A percentile compares a stretch with the other conserved stretches of the same genome.
Conservation (phyloP, 768 basidiomycete genomes). For the Hericium rajendrae region DNA sequence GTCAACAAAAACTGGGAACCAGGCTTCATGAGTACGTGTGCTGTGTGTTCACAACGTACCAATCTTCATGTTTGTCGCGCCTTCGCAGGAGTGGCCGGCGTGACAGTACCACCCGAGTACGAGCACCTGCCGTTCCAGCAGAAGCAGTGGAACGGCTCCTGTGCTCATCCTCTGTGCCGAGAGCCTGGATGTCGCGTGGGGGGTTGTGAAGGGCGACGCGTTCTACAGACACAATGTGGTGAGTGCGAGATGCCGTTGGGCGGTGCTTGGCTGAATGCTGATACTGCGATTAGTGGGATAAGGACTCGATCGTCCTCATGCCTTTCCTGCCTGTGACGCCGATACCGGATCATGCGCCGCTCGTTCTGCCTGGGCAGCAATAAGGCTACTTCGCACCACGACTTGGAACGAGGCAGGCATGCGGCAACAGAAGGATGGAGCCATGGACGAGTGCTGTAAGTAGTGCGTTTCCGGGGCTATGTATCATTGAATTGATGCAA, state of each 20-base stretch:
- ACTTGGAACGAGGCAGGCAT: no score
- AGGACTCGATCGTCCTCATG: neutral
- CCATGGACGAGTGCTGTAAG: no score
- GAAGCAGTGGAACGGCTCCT: neutral
- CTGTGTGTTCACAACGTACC: neutral
- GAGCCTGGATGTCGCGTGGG: neutral
- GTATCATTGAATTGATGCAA: no score
- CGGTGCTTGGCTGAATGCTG: neutral
- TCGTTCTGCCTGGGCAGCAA: neutral
- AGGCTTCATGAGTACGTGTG: neutral
- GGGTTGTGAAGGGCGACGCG: neutral
- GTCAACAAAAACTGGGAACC: neutral
- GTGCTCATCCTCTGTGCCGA: neutral
- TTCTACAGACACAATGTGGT: neutral
- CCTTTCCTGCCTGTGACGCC: neutral
- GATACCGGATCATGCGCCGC: neutral
- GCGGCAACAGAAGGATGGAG: no score
- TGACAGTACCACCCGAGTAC: neutral
- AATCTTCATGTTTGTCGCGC: neutral
- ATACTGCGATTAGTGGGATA: neutral
- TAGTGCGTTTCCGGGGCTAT: no score
- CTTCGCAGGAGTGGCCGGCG: neutral
- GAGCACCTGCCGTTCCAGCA: neutral
- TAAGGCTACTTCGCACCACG: no score
- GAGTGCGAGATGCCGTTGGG: neutral